Evolutionary conservation across 305 asterid species (phyloP).

Genomic region (Striga hermonthica): DNA sequence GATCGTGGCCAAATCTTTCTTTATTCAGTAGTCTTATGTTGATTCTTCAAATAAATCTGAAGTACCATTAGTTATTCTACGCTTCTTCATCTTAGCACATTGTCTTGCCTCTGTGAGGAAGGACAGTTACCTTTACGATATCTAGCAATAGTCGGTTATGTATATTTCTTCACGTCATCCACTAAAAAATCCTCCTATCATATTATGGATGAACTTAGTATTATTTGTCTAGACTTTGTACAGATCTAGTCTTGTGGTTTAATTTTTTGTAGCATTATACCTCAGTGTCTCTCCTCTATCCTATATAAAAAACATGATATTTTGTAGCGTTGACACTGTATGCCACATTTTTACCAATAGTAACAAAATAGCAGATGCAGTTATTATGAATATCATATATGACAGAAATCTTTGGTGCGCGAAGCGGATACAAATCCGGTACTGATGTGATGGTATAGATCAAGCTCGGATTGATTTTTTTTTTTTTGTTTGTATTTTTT

Average conservation of each 20-base stretch:
- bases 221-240: no score
- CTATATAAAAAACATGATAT: no score
- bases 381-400: not conserved
- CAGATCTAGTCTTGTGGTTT: no score
- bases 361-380: not conserved
- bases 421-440: not conserved
- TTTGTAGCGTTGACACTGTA: no score
- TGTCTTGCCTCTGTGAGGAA: not conserved
- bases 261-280: no score
- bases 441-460: not conserved
- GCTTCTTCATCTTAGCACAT: not conserved
- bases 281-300: no score
- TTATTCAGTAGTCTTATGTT: not conserved
- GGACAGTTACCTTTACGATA: no score
- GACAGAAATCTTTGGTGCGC: not conserved
- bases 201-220: no score
- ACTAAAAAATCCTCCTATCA: not conserved
- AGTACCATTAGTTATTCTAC: not conserved
- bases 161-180: no score
- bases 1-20: not conserved
- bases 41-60: not conserved
- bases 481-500: not conserved
- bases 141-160: no score
- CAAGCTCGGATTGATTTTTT: not conserved
- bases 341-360: no score